Evolutionary conservation across 2,329 filamentous ascomycete genomes (phyloP), one percentile per base, ranked within the genome.

Genomic region (Aspergillus fructus): DNA sequence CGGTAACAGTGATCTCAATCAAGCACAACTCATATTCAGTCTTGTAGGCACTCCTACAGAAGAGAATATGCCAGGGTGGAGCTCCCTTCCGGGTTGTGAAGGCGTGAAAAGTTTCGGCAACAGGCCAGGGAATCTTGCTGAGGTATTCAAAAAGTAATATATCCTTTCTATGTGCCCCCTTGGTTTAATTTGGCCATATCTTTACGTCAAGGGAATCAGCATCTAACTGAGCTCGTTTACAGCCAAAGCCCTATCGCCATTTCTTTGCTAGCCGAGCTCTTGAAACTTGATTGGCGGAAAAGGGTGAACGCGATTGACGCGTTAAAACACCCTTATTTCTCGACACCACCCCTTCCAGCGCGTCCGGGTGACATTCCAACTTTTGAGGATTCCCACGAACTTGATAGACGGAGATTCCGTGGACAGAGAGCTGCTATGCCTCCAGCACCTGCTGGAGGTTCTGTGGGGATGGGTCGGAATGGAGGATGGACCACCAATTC

Each of bases 241-340:
- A 87, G 86, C 58, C 83, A 85, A 66, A 87, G 89, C 13, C 80
- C 87, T 2, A 81, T 84, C 21, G 93, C 91, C 4, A 83, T 97
- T 15, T 89, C 90, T 23, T 78, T 99, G 12, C 80, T 99, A 1
- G 86, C 84, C 53, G 90, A 96, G 61, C 83, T 99, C 15, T 79
- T 99, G 53, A 91, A 85, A 67, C 85, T 99, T 15, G 91, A 99
- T 71, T 97, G 93, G 90, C 85, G 86, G 50, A 88, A 85, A 64
- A 86, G 94, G 50, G 88, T 96, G 71, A 99, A 97, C 70, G 94
- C 94, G 0, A 89, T 96, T 24, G 94, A 99, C 75, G 94, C 94
- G 1, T 79, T 99, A 21, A 85, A 96, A 62, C 94, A 99, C 68
- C 87, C 91, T 1, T 99, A 97, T 74, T 97, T 99, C 78, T 88